phyloP scores from a whole-genome alignment of 345 rosid genomes.

The Barbarea vulgaris region DNA sequence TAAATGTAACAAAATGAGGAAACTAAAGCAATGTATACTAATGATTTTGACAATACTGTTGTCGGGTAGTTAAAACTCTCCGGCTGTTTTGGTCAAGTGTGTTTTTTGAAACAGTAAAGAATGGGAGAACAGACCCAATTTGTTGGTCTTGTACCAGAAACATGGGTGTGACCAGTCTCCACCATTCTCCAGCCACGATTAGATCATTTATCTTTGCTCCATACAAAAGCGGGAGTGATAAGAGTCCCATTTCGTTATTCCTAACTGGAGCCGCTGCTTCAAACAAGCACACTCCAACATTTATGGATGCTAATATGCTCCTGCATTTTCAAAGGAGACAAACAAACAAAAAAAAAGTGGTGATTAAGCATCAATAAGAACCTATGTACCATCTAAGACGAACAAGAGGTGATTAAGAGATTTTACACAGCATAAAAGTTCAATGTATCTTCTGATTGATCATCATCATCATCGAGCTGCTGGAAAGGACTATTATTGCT shows the following conservation, averaged over 20 bases:
- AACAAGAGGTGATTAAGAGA: not conserved
- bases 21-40: not conserved
- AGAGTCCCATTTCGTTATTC: constrained; percentile 62
- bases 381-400: not conserved
- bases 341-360: not conserved
- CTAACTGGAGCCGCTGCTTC: constrained; percentile 79
- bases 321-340: constrained; percentile 43
- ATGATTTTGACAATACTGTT: not conserved
- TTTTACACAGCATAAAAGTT: constrained; percentile 67
- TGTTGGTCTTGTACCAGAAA: constrained; percentile 97
- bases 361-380: not conserved
- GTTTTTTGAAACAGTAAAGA: constrained; percentile 41
- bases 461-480: constrained; percentile 36
- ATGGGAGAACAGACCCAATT: constrained; percentile 78
- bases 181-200: constrained; percentile 91
- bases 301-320: constrained; percentile 65
- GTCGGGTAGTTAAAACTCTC: not conserved
- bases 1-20: not conserved
- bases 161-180: constrained; percentile 97
- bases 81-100: not conserved
- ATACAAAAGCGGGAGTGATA: constrained; percentile 70
- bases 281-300: constrained; percentile 78
- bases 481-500: constrained; percentile 27
- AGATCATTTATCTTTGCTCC: constrained; percentile 90
- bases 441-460: constrained; percentile 54